These are phyloP conservation scores for Microstegium vimineum DNA, from an alignment of 176 grass and related monocot species.

Conservation along the genomic window DNA sequence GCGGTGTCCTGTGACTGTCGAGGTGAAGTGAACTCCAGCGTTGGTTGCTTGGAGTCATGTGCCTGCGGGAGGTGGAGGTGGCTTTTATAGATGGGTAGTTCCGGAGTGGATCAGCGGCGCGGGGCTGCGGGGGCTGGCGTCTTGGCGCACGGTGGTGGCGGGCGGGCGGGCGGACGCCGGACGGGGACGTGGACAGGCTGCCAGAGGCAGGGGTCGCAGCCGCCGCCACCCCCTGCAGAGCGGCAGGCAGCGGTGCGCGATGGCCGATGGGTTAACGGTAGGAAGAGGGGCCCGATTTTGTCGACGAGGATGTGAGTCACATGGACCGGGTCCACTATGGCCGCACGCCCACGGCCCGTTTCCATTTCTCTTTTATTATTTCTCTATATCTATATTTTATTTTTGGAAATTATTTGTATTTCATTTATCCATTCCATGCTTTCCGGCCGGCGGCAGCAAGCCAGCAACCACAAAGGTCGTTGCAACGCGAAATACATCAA, in stretches of 20 bases:
- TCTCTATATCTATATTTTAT: neutral
- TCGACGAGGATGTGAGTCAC: neutral
- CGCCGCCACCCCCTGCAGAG: too few species aligned
- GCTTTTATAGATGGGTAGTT: conserved; percentile 8
- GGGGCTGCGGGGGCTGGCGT: neutral
- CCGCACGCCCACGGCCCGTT: neutral
- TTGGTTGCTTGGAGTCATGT: neutral
- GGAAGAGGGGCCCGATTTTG: too few species aligned
- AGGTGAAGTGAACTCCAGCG: neutral
- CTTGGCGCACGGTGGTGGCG: neutral
- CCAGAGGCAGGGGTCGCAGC: neutral
- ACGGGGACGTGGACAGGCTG: neutral
- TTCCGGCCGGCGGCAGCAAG: too few species aligned
- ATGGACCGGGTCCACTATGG: neutral
- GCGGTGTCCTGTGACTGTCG: conserved; percentile 1
- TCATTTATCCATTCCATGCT: neutral
- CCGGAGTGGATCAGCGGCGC: neutral
- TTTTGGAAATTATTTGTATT: neutral
- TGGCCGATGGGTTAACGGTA: neutral
- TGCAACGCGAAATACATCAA: too few species aligned
- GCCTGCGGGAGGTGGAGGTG: neutral
- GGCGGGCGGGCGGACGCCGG: neutral
- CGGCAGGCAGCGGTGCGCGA: neutral
- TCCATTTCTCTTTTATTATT: neutral
- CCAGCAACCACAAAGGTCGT: too few species aligned